These are phyloP conservation scores for Artemisia annua DNA, from an alignment of 129 eudicot species.

Conservation along the genomic window DNA sequence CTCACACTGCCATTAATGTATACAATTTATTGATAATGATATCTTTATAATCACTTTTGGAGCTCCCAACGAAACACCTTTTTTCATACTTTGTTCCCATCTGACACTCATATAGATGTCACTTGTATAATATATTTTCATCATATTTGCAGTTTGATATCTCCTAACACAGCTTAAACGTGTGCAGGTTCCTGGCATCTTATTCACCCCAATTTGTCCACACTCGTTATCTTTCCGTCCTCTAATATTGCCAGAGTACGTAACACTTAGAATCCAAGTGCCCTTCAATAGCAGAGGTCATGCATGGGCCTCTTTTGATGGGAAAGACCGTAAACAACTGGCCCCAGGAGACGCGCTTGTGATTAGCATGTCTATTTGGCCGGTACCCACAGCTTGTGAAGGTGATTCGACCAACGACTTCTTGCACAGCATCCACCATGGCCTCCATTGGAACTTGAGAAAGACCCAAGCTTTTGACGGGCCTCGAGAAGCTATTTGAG, in stretches of 20 bases:
- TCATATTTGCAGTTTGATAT: neutral
- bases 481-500: constrained; percentile 40
- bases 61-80: neutral
- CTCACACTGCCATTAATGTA: neutral
- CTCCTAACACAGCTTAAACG: neutral
- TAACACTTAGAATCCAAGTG: constrained; percentile 75
- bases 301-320: constrained; percentile 95
- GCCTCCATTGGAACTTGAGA: constrained; percentile 95
- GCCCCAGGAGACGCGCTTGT: constrained; percentile 91
- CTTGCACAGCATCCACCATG: constrained; percentile 84
- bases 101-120: neutral
- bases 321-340: constrained; percentile 70
- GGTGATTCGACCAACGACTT: constrained; percentile 82
- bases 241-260: constrained; percentile 85
- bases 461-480: constrained; percentile 81
- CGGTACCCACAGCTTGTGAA: constrained; percentile 90
- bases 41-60: neutral
- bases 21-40: neutral
- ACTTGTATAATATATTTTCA: neutral
- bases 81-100: neutral
- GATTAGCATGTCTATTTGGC: constrained; percentile 96
- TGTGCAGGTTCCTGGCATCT: constrained; percentile 84
- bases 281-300: constrained; percentile 90
- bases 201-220: constrained; percentile 98
- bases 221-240: constrained; percentile 97